phyloP scores from a whole-genome alignment of 805 yeast genomes.

The Metschnikowia cubensis region DNA sequence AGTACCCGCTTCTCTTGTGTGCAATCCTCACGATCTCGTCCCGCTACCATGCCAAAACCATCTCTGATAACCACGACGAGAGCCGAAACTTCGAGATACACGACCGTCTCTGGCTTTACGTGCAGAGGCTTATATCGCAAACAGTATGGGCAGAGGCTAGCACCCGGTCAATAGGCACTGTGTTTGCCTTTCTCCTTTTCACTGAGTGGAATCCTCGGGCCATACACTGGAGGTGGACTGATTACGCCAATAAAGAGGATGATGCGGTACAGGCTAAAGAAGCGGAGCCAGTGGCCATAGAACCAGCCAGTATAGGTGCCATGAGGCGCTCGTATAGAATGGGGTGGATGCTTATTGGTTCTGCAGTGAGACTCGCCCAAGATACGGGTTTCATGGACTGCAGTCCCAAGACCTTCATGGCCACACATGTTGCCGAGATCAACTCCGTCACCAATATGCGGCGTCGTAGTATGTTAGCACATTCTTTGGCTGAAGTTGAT shows the following conservation, averaged over 20 bases:
- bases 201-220: conserved; percentile 97
- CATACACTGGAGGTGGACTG: conserved; percentile 83
- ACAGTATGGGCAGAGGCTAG: conserved; percentile 94
- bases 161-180: conserved; percentile 81
- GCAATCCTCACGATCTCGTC: conserved; percentile 78
- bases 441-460: conserved; percentile 79
- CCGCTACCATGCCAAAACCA: conserved; percentile 62
- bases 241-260: conserved; percentile 67
- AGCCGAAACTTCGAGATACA: conserved; percentile 61
- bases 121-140: conserved; percentile 75
- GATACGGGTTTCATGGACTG: conserved; percentile 78
- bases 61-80: conserved; percentile 22
- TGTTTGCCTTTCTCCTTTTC: conserved; percentile 74
- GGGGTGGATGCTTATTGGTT: conserved; percentile 93
- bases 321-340: conserved; percentile 82
- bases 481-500: conserved; percentile 65
- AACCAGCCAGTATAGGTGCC: conserved; percentile 72
- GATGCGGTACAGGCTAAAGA: conserved; percentile 23
- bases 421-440: conserved; percentile 81
- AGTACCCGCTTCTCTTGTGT: conserved; percentile 76
- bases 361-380: conserved; percentile 81
- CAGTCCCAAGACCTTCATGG: conserved; percentile 69
- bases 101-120: conserved; percentile 77
- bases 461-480: conserved; percentile 71
- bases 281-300: conserved; percentile 17